Percentiles rank a stretch among this genome's conserved stretches.
phyloP scores from a whole-genome alignment of 352 stramenopile species.

The Phytophthora macrochlamydospora region DNA sequence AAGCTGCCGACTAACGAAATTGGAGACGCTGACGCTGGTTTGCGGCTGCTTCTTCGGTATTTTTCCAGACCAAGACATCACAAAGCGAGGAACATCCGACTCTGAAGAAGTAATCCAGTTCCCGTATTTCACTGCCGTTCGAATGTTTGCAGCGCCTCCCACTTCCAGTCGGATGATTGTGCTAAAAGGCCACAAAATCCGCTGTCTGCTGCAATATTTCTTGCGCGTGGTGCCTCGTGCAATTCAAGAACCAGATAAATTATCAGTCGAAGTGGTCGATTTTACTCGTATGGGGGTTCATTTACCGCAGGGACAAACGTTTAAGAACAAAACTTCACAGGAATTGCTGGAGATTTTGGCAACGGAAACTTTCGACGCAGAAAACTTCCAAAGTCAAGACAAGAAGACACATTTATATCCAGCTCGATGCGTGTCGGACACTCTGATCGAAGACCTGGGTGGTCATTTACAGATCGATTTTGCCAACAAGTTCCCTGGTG shows the following conservation, averaged over 20 bases:
- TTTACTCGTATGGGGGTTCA: slow-evolving; percentile 55
- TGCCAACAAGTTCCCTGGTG: slow-evolving; percentile 80
- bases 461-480: slow-evolving; percentile 82
- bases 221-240: slow-evolving; percentile 49
- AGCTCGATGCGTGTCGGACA: slow-evolving; percentile 38
- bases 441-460: slow-evolving; percentile 68
- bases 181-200: slow-evolving; percentile 72
- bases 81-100: slow-evolving; percentile 2
- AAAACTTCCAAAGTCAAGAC: not conserved
- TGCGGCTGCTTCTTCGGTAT: slow-evolving; percentile 68
- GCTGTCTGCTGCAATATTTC: slow-evolving; percentile 78
- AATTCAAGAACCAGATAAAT: slow-evolving; percentile 2
- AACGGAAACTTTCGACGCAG: not conserved
- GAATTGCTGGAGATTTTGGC: slow-evolving; percentile 28
- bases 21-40: slow-evolving; percentile 52
- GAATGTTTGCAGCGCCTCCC: slow-evolving; percentile 39
- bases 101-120: slow-evolving; percentile 41
- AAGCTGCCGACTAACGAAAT: slow-evolving; percentile 46
- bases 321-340: slow-evolving; percentile 11
- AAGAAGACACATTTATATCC: slow-evolving; percentile 7
- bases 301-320: slow-evolving; percentile 12
- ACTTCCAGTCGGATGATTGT: slow-evolving; percentile 26
- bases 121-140: slow-evolving; percentile 53
- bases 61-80: slow-evolving; percentile 55
- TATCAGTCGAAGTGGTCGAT: slow-evolving; percentile 54